Conservation (phyloP, 352 stramenopile genomes). For the Phytophthora hybrid region DNA sequence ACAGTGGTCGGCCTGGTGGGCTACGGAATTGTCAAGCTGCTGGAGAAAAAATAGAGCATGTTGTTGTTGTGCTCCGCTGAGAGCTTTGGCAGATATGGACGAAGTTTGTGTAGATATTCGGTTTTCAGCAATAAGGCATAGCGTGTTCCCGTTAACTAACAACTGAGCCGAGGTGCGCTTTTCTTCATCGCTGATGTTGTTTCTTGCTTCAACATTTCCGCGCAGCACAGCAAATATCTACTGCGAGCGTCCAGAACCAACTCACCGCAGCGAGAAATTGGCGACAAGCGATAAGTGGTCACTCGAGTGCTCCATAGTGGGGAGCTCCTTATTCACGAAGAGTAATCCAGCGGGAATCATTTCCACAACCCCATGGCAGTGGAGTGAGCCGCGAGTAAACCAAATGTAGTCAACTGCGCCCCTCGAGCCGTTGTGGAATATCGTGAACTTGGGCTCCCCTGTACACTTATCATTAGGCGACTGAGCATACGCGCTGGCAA, state of each 20-base stretch:
- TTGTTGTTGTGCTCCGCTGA: conserved; percentile 12
- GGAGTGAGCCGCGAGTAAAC: conserved; percentile 55
- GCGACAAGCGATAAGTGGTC: conserved; percentile 77
- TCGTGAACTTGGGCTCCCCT: conserved; percentile 79
- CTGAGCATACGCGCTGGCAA: conserved; percentile 76
- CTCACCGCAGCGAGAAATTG: conserved; percentile 57
- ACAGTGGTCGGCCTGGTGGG: conserved; percentile 65
- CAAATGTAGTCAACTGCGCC: conserved; percentile 78
- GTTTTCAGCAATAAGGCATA: conserved; percentile 11
- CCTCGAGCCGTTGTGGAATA: conserved; percentile 69
- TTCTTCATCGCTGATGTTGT: not conserved
- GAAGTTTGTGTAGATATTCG: conserved; percentile 23
- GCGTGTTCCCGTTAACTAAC: conserved; percentile 4
- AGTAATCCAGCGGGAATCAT: conserved; percentile 62
- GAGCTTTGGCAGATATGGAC: conserved; percentile 1
- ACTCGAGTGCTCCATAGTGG: conserved; percentile 62
- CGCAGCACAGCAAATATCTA: not conserved
- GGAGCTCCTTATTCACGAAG: conserved; percentile 58
- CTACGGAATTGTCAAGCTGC: conserved; percentile 70
- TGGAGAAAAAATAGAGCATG: conserved; percentile 59
- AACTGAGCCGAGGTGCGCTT: not conserved
- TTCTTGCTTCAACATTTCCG: not conserved
- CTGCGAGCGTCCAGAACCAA: not conserved
- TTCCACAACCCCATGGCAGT: conserved; percentile 74
- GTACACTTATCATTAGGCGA: conserved; percentile 51